phyloP scores from a whole-genome alignment of 2,329 filamentous ascomycete species.

The Colletotrichum sp. region DNA sequence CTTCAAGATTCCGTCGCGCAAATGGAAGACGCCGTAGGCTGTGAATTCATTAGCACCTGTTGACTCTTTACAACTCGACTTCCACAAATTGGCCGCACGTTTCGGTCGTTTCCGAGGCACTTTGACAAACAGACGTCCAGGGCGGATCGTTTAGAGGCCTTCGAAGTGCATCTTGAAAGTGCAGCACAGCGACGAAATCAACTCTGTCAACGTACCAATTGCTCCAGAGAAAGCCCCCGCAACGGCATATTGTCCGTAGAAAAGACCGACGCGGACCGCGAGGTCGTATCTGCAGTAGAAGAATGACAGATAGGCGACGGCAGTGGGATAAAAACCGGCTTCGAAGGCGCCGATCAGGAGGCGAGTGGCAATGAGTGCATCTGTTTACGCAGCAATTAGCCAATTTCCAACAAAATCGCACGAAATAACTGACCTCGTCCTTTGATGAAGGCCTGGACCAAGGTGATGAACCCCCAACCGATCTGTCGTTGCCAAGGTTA shows the following conservation, averaged over 20 bases:
- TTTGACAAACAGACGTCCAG: background rate
- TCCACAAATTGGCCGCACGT: background rate
- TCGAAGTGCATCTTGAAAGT: background rate
- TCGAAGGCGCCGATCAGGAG: conserved; percentile 29
- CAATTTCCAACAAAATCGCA: background rate
- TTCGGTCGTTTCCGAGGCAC: background rate
- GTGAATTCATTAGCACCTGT: background rate
- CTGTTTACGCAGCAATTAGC: conserved; percentile 9
- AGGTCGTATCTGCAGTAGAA: conserved; percentile 66
- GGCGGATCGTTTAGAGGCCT: background rate
- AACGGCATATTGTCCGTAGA: conserved; percentile 62
- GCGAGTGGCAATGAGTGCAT: conserved; percentile 24
- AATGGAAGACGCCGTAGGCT: conserved; percentile 45
- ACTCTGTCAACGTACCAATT: conserved; percentile 31
- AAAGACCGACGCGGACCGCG: conserved; percentile 55
- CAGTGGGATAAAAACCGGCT: conserved; percentile 64
- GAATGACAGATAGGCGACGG: conserved; percentile 61
- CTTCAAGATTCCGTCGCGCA: conserved; percentile 33
- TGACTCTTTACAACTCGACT: background rate
- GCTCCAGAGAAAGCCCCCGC: conserved; percentile 62
- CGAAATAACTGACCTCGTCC: conserved; percentile 25
- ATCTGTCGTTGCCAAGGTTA: conserved; percentile 40
- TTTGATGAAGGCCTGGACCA: conserved; percentile 31
- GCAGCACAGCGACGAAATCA: background rate
- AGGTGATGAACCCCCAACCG: conserved; percentile 32